A percentile compares a stretch with the other conserved stretches of the same genome.
These are phyloP conservation scores for Pontederia crassipes DNA, from an alignment of 176 grass and related monocot species.

Conservation along the genomic window DNA sequence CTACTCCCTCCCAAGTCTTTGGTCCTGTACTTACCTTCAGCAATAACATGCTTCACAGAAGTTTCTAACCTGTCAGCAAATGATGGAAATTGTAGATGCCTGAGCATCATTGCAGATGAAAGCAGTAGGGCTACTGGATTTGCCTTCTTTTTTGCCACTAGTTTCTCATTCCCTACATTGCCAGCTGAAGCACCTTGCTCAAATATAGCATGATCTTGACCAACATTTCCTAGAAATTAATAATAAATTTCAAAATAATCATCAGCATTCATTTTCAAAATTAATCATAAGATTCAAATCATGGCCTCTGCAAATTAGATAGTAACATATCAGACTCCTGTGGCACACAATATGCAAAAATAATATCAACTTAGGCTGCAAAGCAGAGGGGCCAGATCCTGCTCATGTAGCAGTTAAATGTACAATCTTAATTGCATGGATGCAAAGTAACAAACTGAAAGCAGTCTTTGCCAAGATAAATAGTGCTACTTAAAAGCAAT, in stretches of 20 bases:
- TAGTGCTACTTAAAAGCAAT: too few species aligned
- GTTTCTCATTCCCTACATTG: constrained; percentile 82
- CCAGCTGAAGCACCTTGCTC: constrained; percentile 89
- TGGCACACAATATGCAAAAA: too few species aligned
- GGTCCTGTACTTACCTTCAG: constrained; percentile 70
- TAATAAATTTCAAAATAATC: not conserved
- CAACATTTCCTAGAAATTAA: constrained; percentile 58
- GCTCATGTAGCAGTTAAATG: too few species aligned
- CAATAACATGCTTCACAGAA: constrained; percentile 65
- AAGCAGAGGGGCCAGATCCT: too few species aligned
- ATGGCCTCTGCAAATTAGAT: too few species aligned
- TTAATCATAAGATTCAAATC: too few species aligned
- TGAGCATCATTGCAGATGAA: constrained; percentile 92
- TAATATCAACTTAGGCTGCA: too few species aligned
- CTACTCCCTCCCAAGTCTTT: constrained; percentile 84
- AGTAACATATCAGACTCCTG: too few species aligned
- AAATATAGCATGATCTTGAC: constrained; percentile 71
- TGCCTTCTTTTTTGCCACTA: constrained; percentile 62
- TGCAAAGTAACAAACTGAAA: too few species aligned
- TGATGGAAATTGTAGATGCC: constrained; percentile 83
- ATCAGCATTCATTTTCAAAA: not conserved
- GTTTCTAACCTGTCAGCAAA: constrained; percentile 78
- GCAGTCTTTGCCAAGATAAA: too few species aligned
- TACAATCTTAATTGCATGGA: too few species aligned
- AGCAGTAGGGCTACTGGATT: constrained; percentile 86